Base-by-base conservation (phyloP, 2,329 filamentous ascomycete genomes). In the Fusarium sp. region DNA sequence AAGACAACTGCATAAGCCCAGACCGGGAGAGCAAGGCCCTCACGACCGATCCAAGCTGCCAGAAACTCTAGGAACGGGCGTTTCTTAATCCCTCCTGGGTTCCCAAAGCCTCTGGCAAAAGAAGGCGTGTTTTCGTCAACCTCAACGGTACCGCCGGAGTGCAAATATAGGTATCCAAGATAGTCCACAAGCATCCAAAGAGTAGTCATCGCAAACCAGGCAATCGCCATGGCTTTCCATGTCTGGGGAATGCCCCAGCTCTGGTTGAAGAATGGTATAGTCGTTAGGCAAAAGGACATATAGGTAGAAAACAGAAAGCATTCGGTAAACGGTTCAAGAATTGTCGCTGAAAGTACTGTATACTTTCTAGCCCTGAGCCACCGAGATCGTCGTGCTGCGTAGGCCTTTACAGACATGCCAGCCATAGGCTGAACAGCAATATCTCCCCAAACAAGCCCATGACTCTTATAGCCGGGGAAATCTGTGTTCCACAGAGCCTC, bases 311-410 rank as follows among this genome's bases (percentile, higher is more conserved):
- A 98, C 1, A 98, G 77, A 34, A 99, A 86, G 28, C 91, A 91
- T 79, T 99, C 96, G 1, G 97, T 94, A 4, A 94, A 94, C 0
- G 95, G 96, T 77, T 99, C 96, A 4, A 98, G 93, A 2, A 98
- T 83, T 0, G 97, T 98, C 0, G 96, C 97, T 0, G 91, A 84
- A 3, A 93, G 86, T 16, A 99, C 96, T 0, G 95, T 98, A 83
- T 93, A 98, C 79, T 99, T 99, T 46, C 96, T 86, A 2, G 97
- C 97, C 8, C 96, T 89, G 25, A 98, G 84, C 96, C 96, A 99
- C 53, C 96, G 88, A 6, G 94, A 90, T 25, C 96, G 88, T 14
- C 96, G 90, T 7, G 90, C 91, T 46, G 93, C 86, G 77, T 97
- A 98, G 28, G 92, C 90, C 6, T 79, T 77, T 2, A 97, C 84